Evolutionary conservation across 129 eudicot genomes (phyloP).

Genomic region (Escallonia herrerae): DNA sequence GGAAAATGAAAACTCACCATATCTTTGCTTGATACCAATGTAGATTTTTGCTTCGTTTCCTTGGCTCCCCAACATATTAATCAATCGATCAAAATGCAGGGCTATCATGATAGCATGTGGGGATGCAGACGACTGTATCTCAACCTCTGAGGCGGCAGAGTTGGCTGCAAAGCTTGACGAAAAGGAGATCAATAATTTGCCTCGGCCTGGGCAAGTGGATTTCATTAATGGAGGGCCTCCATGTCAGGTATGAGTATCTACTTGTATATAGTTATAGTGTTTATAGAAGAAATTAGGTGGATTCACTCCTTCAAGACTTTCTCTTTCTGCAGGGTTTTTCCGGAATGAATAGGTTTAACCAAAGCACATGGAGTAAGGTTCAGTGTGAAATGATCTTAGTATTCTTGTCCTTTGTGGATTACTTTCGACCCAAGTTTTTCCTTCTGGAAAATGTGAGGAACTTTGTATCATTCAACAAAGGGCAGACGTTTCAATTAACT

Average conservation of each 20-base stretch:
- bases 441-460: constrained; percentile 11
- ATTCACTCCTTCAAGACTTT: not conserved
- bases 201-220: constrained; percentile 34
- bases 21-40: not conserved
- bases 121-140: constrained; percentile 26
- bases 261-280: not conserved
- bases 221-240: constrained; percentile 41
- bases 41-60: not conserved
- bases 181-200: constrained; percentile 16
- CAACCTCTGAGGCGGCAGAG: constrained; percentile 19
- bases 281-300: not conserved
- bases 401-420: constrained; percentile 55
- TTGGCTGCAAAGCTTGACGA: constrained; percentile 11
- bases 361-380: constrained; percentile 68
- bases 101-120: constrained; percentile 58
- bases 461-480: constrained; percentile 57
- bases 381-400: constrained; percentile 66
- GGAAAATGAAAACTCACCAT: not conserved
- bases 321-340: constrained; percentile 57
- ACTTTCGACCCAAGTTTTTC: constrained; percentile 53
- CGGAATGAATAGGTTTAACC: constrained; percentile 64
- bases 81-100: constrained; percentile 22
- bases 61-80: not conserved
- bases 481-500: constrained; percentile 50
- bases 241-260: constrained; percentile 21